Conservation (phyloP, 257 asterid species). For the Cynanchum wilfordii region DNA sequence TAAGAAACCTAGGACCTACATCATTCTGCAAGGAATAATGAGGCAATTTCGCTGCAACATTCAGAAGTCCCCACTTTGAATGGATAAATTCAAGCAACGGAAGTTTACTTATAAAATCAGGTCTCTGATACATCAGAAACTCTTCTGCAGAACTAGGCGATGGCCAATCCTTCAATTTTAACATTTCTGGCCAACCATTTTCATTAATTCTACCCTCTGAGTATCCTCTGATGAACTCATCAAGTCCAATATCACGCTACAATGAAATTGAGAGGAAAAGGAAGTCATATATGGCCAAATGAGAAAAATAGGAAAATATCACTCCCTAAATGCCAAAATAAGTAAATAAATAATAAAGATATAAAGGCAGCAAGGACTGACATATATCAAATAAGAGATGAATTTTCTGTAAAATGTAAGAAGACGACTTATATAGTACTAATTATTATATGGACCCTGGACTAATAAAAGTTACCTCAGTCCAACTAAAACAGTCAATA, state of each 20-base stretch:
- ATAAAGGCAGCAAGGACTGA: conserved; percentile 3
- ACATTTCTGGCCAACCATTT: conserved; percentile 58
- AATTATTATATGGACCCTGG: neutral
- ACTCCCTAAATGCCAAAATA: neutral
- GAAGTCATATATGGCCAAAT: conserved; percentile 1
- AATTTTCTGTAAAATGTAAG: conserved; percentile 1
- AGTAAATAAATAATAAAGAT: neutral
- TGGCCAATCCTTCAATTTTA: conserved; percentile 98
- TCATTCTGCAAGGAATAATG: conserved; percentile 97
- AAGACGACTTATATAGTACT: neutral
- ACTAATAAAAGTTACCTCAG: conserved; percentile 51
- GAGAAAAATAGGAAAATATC: neutral
- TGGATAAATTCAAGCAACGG: conserved; percentile 94
- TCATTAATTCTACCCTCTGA: conserved; percentile 71
- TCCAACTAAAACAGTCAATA: conserved; percentile 52
- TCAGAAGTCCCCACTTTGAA: conserved; percentile 97
- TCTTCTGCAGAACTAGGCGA: conserved; percentile 92
- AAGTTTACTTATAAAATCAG: conserved; percentile 82
- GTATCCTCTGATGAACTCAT: conserved; percentile 83
- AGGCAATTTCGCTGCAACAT: conserved; percentile 96
- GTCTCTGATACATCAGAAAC: conserved; percentile 85
- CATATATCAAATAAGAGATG: conserved; percentile 12
- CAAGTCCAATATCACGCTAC: conserved; percentile 72
- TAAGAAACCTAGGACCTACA: conserved; percentile 86
- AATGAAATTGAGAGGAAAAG: conserved; percentile 21